These are phyloP conservation scores for Stereum hirsutum DNA, from an alignment of 1,284 basidiomycete genomes.

Conservation along the genomic window DNA sequence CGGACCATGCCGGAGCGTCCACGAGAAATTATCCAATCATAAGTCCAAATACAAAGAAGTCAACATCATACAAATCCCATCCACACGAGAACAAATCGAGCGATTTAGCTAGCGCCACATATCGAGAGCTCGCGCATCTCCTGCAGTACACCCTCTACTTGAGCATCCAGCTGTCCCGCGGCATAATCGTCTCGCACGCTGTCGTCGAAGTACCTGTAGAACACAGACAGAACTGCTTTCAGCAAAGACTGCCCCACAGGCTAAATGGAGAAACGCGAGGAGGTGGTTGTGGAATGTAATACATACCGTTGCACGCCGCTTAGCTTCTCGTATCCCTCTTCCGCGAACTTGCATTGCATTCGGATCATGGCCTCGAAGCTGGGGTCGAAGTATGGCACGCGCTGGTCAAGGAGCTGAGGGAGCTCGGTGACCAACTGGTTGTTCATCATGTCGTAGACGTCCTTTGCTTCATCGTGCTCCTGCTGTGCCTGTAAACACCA, in stretches of 20 bases:
- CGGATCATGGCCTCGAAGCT: slow-evolving; percentile 99
- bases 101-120: slow-evolving; percentile 41
- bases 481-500: slow-evolving; percentile 64
- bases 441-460: slow-evolving; percentile 91
- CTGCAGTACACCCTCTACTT: slow-evolving; percentile 88
- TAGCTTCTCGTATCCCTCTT: slow-evolving; percentile 97
- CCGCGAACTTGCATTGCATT: slow-evolving; percentile 94
- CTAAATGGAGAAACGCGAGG: neutral
- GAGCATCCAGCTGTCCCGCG: slow-evolving; percentile 89
- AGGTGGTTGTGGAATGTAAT: neutral
- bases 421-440: slow-evolving; percentile 88
- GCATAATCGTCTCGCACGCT: slow-evolving; percentile 94
- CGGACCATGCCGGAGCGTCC: too few species aligned
- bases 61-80: too few species aligned
- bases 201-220: slow-evolving; percentile 76
- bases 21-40: too few species aligned
- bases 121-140: slow-evolving; percentile 97
- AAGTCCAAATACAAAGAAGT: too few species aligned
- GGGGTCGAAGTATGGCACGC: slow-evolving; percentile 96
- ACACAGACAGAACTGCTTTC: slow-evolving; percentile 1
- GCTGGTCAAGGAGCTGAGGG: slow-evolving; percentile 87
- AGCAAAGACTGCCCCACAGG: neutral
- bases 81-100: too few species aligned
- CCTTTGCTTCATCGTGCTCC: slow-evolving; percentile 89
- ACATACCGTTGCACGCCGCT: slow-evolving; percentile 85